phyloP scores from a whole-genome alignment of 2,329 filamentous ascomycete species.

The Oidium heveae region DNA sequence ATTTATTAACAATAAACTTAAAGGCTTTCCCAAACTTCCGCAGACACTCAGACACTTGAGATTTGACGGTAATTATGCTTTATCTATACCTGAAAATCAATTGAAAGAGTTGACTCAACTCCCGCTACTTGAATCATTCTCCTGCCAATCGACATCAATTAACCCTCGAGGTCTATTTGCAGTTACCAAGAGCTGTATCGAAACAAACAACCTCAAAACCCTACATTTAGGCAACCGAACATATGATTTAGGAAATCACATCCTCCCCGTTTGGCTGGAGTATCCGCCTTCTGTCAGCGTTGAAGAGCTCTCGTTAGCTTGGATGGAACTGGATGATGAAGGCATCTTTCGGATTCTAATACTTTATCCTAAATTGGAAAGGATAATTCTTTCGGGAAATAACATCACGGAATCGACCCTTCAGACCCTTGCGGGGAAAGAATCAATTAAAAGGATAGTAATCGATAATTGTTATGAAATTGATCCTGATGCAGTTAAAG shows the following conservation, averaged over 20 bases:
- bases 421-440: constrained; percentile 11
- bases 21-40: neutral
- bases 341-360: constrained; percentile 5
- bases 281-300: constrained; percentile 6
- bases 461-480: constrained; percentile 9
- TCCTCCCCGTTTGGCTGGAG: constrained; percentile 3
- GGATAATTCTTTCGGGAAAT: constrained; percentile 8
- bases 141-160: neutral
- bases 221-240: constrained; percentile 7
- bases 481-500: constrained; percentile 13
- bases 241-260: neutral
- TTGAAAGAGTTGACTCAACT: neutral
- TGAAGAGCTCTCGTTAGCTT: constrained; percentile 6
- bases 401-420: constrained; percentile 14
- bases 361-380: constrained; percentile 9
- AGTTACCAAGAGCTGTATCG: constrained; percentile 1
- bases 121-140: neutral
- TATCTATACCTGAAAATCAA: neutral
- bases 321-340: constrained; percentile 4
- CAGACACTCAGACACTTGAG: neutral
- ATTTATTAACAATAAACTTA: neutral
- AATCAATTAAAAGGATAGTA: constrained; percentile 8
- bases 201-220: constrained; percentile 6
- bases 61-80: neutral
- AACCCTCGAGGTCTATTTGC: neutral